Evolutionary conservation across 805 yeast genomes (phyloP), one percentile per base, ranked within the genome.

Genomic region (Yamadazyma sp.): DNA sequence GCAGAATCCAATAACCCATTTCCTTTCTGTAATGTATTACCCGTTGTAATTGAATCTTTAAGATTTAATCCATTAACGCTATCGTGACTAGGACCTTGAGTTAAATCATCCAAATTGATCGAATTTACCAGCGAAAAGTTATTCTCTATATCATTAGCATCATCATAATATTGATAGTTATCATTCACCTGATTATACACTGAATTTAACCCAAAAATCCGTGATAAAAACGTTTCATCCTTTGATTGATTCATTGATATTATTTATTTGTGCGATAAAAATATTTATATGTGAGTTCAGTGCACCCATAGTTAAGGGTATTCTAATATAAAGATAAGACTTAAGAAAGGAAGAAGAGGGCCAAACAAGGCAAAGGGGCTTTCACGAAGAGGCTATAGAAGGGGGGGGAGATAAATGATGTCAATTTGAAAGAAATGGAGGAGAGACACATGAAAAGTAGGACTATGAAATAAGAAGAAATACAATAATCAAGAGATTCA

Each of bases 141-240:
- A 36, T 43, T 42, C 35, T 52, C 61, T 27, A 48, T 42, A 24
- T 62, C 68, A 19, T 62, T 60, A 4, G 43, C 25, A 14, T 38
- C 41, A 40, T 63, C 69, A 33, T 63, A 62, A 50, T 55, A 65
- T 30, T 57, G 65, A 45, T 59, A 60, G 39, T 60, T 62, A 20
- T 65, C 69, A 17, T 61, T 55, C 11, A 62, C 47, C 40, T 62
- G 69, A 43, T 60, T 66, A 45, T 68, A 68, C 8, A 67, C 56
- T 7, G 73, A 66, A 36, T 66, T 64, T 24, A 68, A 57, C 4
- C 84, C 86, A 56, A 80, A 78, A 15, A 80, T 82, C 27, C 85
- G 63, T 7, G 82, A 77, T 40, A 80, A 62, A 48, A 80, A 80
- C 5, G 84, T 79, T 46, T 77, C 78, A 34, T 35, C 39, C 9